Conservation (phyloP, 2,329 filamentous ascomycete species). For the Penicillium sp. region DNA sequence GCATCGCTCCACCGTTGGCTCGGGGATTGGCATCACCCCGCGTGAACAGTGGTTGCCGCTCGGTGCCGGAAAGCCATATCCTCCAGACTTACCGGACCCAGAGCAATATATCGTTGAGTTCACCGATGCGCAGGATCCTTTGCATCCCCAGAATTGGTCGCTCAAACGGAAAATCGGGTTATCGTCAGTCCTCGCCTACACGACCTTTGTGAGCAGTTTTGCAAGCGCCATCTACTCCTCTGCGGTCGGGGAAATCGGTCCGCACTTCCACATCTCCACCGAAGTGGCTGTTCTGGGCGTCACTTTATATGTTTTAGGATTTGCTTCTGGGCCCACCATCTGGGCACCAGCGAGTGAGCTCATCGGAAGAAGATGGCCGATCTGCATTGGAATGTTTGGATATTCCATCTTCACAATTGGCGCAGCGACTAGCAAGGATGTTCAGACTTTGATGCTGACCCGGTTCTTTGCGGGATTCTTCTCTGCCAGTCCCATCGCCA, state of each 20-base stretch:
- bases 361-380: conserved; percentile 58
- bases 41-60: conserved; percentile 31
- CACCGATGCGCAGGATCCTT: conserved; percentile 52
- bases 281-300: conserved; percentile 51
- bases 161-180: conserved; percentile 41
- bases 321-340: conserved; percentile 62
- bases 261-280: conserved; percentile 48
- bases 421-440: conserved; percentile 45
- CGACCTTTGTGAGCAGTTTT: conserved; percentile 55
- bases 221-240: conserved; percentile 68
- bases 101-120: conserved; percentile 60
- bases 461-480: conserved; percentile 53
- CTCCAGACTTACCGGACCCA: conserved; percentile 49
- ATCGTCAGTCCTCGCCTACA: conserved; percentile 40
- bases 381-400: conserved; percentile 46
- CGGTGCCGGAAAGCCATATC: conserved; percentile 29
- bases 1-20: conserved; percentile 30
- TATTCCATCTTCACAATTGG: conserved; percentile 51
- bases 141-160: conserved; percentile 57
- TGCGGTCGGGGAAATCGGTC: conserved; percentile 58
- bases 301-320: conserved; percentile 54
- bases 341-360: conserved; percentile 66
- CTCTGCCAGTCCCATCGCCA: conserved; percentile 46
- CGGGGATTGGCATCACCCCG: conserved; percentile 15
- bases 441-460: conserved; percentile 46